Evolutionary conservation across 345 rosid genomes (phyloP).

Genomic region (Linum tenue): DNA sequence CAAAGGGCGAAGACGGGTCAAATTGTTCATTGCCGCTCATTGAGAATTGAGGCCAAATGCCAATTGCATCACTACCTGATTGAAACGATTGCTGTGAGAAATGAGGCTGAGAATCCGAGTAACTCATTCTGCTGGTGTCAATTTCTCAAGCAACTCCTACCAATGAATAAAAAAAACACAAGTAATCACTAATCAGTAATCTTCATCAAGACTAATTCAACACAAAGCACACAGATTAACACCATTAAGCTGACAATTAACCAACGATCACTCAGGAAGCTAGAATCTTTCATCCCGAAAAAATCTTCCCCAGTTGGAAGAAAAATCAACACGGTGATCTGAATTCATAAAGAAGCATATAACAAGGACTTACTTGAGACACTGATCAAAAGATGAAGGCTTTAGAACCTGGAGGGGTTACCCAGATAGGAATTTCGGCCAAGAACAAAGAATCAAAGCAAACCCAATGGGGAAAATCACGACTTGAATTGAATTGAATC

Average conservation of each 20-base stretch:
- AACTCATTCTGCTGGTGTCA: constrained; percentile 33
- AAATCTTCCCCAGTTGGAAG: neutral
- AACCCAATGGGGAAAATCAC: neutral
- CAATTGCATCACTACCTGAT: constrained; percentile 38
- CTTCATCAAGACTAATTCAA: neutral
- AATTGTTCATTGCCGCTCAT: constrained; percentile 33
- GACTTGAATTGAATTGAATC: neutral
- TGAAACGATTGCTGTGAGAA: constrained; percentile 26
- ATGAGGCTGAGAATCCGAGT: constrained; percentile 39
- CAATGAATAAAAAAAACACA: neutral
- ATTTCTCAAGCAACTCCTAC: neutral
- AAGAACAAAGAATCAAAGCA: neutral
- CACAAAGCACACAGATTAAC: neutral
- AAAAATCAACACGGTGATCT: neutral
- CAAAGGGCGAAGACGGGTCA: constrained; percentile 32
- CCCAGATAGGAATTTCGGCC: neutral
- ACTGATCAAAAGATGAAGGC: neutral
- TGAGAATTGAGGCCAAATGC: constrained; percentile 50
- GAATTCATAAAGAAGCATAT: neutral
- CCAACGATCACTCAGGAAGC: neutral
- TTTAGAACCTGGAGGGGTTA: neutral
- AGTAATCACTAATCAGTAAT: neutral
- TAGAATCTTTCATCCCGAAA: neutral
- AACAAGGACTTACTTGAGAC: neutral
- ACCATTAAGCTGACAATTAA: constrained; percentile 5